Evolutionary conservation across 768 basidiomycete genomes (phyloP).

Genomic region (Leccinellum albellum): DNA sequence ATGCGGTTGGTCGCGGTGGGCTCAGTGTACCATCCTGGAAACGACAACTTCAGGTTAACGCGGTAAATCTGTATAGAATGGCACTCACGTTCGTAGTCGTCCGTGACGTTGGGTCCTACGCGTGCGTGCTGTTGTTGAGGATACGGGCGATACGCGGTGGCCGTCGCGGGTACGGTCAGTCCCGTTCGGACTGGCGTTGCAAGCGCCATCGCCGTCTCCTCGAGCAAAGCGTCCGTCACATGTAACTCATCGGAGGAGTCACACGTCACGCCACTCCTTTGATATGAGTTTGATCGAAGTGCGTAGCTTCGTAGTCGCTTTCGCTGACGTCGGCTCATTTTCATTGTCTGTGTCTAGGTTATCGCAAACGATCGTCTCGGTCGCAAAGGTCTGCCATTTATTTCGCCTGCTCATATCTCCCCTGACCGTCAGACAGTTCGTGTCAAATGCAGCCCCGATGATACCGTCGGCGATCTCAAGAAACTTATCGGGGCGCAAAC

Average conservation of each 20-base stretch:
- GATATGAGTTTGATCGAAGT: slow-evolving; percentile 57
- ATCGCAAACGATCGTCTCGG: slow-evolving; percentile 96
- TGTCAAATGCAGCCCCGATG: slow-evolving; percentile 92
- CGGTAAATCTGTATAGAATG: not conserved
- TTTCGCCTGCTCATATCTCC: not conserved
- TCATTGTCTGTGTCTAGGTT: slow-evolving; percentile 66
- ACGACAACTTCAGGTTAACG: slow-evolving; percentile 2
- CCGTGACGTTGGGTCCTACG: slow-evolving; percentile 47
- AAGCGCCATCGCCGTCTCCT: slow-evolving; percentile 25
- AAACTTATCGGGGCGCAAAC: slow-evolving; percentile 95
- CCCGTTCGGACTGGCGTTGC: slow-evolving; percentile 29
- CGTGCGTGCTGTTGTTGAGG: slow-evolving; percentile 18
- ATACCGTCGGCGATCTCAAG: slow-evolving; percentile 97
- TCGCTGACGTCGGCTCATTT: not conserved
- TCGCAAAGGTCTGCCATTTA: slow-evolving; percentile 65
- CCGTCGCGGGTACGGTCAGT: slow-evolving; percentile 6
- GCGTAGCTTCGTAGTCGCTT: slow-evolving; percentile 4
- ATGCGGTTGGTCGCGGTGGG: slow-evolving; percentile 77
- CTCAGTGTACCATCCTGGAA: slow-evolving; percentile 83
- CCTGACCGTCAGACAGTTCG: slow-evolving; percentile 56
- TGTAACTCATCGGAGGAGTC: not conserved
- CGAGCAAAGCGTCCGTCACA: slow-evolving; percentile 6
- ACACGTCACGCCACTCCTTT: slow-evolving; percentile 10
- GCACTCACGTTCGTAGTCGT: slow-evolving; percentile 73
- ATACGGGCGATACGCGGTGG: slow-evolving; percentile 26